phyloP scores from a whole-genome alignment of 306 rosid genomes.

The Vicia villosa region DNA sequence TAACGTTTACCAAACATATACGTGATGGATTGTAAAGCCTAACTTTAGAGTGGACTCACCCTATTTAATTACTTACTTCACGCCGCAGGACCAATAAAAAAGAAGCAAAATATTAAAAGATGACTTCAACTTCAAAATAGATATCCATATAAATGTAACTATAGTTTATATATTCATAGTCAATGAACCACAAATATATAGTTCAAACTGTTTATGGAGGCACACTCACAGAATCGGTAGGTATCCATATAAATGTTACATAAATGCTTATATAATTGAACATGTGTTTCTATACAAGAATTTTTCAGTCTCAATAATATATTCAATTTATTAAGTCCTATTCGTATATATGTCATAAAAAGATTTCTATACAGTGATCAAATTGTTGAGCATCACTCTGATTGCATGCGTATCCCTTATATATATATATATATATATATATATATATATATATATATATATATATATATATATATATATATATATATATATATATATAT shows the following conservation, averaged over 20 bases:
- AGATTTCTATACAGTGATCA: conserved; percentile 11
- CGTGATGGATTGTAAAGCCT: conserved; percentile 57
- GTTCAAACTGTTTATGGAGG: conserved; percentile 31
- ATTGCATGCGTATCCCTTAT: conserved; percentile 21
- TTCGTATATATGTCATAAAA: conserved; percentile 18
- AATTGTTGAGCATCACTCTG: conserved; percentile 10
- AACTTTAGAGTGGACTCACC: conserved; percentile 29
- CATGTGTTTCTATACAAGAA: neutral
- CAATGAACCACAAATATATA: conserved; percentile 1
- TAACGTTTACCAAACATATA: conserved; percentile 28
- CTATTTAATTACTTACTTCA: conserved; percentile 14
- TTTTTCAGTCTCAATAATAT: conserved; percentile 18
- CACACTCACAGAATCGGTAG: conserved; percentile 28
- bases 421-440: no score
- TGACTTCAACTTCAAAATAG: conserved; percentile 25
- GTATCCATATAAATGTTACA: conserved; percentile 6
- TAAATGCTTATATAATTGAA: conserved; percentile 20
- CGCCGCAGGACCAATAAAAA: conserved; percentile 22
- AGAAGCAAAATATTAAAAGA: neutral
- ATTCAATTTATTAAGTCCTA: conserved; percentile 4
- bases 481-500: no score
- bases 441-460: no score
- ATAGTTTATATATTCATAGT: conserved; percentile 10
- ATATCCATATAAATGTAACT: neutral
- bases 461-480: no score